Percentiles rank a stretch among this genome's conserved stretches.
Evolutionary conservation across 352 stramenopile species (phyloP).

Genomic region (Phytopythium vexans): DNA sequence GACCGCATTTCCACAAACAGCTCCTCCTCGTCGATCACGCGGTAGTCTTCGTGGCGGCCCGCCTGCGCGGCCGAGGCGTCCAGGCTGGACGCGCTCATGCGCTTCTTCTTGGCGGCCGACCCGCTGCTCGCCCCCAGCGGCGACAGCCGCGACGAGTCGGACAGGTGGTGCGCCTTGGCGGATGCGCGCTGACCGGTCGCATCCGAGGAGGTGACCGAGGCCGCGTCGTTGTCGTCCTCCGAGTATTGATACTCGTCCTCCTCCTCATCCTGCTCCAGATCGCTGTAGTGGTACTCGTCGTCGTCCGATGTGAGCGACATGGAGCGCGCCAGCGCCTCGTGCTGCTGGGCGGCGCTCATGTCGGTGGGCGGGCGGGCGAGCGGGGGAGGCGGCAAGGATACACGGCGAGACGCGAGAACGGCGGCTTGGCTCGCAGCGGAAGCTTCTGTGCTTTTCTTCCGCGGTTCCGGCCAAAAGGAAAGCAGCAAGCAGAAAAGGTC

Average conservation of each 20-base stretch:
- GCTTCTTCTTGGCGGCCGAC: conserved; percentile 71
- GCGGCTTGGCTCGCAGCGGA: no score
- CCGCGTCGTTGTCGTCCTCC: conserved; percentile 45
- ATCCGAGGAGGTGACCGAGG: conserved; percentile 16
- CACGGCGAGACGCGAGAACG: no score
- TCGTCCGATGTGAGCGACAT: conserved; percentile 67
- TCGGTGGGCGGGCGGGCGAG: no score
- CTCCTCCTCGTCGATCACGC: conserved; percentile 82
- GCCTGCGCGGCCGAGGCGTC: conserved; percentile 16
- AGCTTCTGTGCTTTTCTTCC: no score
- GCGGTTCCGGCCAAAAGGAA: no score
- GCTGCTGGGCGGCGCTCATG: no score
- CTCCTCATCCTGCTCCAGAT: conserved; percentile 64
- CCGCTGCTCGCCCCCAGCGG: conserved; percentile 26
- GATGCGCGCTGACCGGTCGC: conserved; percentile 7
- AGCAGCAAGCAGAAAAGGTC: no score
- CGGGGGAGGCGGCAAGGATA: no score
- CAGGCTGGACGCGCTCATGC: conserved; percentile 36
- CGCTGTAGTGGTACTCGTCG: conserved; percentile 83
- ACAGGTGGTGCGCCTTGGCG: conserved; percentile 31
- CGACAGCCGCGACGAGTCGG: conserved; percentile 27
- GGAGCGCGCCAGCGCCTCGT: conserved; percentile 4
- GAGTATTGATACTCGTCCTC: conserved; percentile 64
- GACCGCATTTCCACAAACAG: conserved; percentile 62
- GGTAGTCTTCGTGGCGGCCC: conserved; percentile 49